A percentile compares a stretch with the other conserved stretches of the same genome.
phyloP scores from a whole-genome alignment of 371 early-diverging fungal genomes.

The Lichtheimia hyalospora region DNA sequence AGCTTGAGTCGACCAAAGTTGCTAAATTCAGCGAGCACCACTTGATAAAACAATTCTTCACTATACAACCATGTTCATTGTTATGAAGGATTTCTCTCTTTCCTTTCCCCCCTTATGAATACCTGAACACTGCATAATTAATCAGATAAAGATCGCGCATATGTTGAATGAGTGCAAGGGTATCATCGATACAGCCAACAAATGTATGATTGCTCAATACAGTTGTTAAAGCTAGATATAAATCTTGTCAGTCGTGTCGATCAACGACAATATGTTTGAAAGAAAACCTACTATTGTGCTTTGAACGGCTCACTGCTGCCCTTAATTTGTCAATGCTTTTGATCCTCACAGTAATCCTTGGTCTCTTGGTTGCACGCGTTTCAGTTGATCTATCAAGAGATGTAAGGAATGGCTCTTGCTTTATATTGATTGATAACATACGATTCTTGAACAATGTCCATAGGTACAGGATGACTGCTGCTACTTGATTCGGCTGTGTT shows the following conservation, averaged over 20 bases:
- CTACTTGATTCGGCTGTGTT: constrained; percentile 8
- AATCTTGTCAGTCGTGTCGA: not conserved
- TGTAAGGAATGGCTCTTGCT: too few species aligned
- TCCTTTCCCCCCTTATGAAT: constrained; percentile 6
- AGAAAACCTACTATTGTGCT: constrained; percentile 52
- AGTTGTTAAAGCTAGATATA: constrained; percentile 57
- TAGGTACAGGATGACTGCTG: not conserved
- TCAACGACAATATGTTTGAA: too few species aligned
- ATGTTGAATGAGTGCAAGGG: constrained; percentile 76
- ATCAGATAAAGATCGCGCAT: constrained; percentile 80
- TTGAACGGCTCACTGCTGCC: constrained; percentile 63
- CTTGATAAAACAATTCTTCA: constrained; percentile 87
- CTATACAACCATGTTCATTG: constrained; percentile 31
- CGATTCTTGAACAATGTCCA: not conserved
- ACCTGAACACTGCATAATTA: constrained; percentile 74
- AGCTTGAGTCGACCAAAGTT: constrained; percentile 81
- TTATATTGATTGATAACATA: not conserved
- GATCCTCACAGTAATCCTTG: constrained; percentile 6
- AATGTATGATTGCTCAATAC: constrained; percentile 79
- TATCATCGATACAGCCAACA: constrained; percentile 88
- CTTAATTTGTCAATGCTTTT: constrained; percentile 56
- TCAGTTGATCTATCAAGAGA: not conserved
- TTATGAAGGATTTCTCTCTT: too few species aligned
- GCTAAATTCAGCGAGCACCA: constrained; percentile 75
- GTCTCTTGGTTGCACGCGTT: not conserved